Evolutionary conservation across 2,329 filamentous ascomycete genomes (phyloP), one percentile per base, ranked within the genome.

Genomic region (Knufia fluminis): DNA sequence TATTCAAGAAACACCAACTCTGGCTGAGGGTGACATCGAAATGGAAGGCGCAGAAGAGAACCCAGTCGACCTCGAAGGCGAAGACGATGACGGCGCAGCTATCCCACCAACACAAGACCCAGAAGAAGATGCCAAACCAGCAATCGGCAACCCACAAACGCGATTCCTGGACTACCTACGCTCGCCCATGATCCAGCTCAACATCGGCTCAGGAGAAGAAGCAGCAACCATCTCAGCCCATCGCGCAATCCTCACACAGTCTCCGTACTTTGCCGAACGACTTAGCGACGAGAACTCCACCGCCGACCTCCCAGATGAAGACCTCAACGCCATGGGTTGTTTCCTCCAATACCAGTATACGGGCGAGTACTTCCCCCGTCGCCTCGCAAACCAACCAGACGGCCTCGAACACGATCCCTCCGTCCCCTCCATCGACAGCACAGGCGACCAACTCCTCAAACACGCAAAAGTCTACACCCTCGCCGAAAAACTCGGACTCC

Each of bases 391-490:
- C 60, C 63, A 82, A 47, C 76, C 82, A 59, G 81, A 80, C 38
- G 70, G 75, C 23, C 79, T 94, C 40, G 86, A 94, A 63, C 65
- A 73, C 48, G 84, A 91, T 62, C 77, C 83, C 0, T 68, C 75
- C 6, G 65, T 80, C 10, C 84, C 85, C 2, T 64, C 69, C 0
- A 73, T 86, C 50, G 89, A 95, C 68, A 76, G 86, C 63, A 79
- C 78, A n/a, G 89, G 89, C 57, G 77, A 83, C 12, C 85, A 91
- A 62, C 81, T 96, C 16, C 80, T 96, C 53, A 87, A 86, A 62
- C 90, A 96, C 65, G 90, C 90, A 19, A 84, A 85, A 55, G 79
- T 95, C 56, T 95, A 95, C 72, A 95, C 87, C 0, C 75, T 96
- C 20, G 89, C 87, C 20, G 84, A 89, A 60, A 88, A 85, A 67